Evolutionary conservation across 2,329 filamentous ascomycete genomes (phyloP).

Genomic region (Sporothrix luriei): DNA sequence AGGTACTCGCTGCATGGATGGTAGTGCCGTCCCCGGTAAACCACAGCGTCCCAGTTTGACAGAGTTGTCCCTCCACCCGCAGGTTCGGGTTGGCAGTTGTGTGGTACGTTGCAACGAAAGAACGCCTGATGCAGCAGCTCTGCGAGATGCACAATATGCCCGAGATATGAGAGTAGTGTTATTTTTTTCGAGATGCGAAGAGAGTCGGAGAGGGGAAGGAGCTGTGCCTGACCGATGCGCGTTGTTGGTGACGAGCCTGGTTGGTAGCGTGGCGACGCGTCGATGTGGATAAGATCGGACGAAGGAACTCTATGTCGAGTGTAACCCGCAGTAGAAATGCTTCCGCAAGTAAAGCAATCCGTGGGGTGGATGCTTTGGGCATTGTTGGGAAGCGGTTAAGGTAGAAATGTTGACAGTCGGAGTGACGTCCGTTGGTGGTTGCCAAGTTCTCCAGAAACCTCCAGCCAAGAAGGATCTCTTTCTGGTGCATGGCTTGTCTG

Average conservation of each 20-base stretch:
- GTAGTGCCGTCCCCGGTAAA: constrained; percentile 22
- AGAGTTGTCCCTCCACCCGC: constrained; percentile 30
- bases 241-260: neutral
- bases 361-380: neutral
- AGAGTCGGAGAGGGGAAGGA: neutral
- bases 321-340: neutral
- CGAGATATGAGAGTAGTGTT: constrained; percentile 9
- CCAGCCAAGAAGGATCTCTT: constrained; percentile 27
- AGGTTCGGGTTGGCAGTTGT: constrained; percentile 30
- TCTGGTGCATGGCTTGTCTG: constrained; percentile 32
- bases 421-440: neutral
- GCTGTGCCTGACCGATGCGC: constrained; percentile 10
- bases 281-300: neutral
- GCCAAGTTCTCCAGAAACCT: constrained; percentile 28
- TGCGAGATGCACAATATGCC: constrained; percentile 16
- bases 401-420: neutral
- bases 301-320: constrained; percentile 6
- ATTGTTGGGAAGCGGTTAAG: neutral
- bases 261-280: neutral
- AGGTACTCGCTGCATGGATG: constrained; percentile 44
- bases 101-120: constrained; percentile 33
- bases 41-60: constrained; percentile 30
- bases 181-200: neutral
- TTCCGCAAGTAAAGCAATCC: neutral
- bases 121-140: constrained; percentile 25